Evolutionary conservation across 805 yeast species (phyloP).

Genomic region (Clavispora santaluciae): DNA sequence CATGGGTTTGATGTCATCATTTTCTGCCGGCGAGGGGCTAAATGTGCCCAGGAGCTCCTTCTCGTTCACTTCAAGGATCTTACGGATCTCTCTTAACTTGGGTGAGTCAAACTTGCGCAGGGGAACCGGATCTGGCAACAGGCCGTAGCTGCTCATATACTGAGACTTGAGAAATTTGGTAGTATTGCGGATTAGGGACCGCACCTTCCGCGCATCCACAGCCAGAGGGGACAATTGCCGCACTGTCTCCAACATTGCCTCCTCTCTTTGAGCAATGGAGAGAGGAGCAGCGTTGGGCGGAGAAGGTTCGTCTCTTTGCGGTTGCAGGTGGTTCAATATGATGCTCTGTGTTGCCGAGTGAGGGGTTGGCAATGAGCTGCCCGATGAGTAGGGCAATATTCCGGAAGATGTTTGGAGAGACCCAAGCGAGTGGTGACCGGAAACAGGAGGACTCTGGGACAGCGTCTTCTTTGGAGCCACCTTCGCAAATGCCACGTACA

Average conservation of each 20-base stretch:
- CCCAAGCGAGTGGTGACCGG: neutral
- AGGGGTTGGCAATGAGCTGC: neutral
- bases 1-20: constrained; percentile 27
- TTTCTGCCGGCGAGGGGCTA: constrained; percentile 1
- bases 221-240: constrained; percentile 4
- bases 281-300: neutral
- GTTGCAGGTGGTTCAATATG: too few relatives aligned
- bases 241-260: constrained; percentile 5
- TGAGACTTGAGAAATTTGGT: constrained; percentile 38
- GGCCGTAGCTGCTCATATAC: constrained; percentile 56
- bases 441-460: neutral
- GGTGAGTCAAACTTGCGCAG: constrained; percentile 82
- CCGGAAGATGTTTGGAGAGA: neutral
- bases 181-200: constrained; percentile 39
- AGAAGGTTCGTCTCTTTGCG: neutral
- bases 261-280: neutral
- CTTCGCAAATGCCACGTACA: constrained; percentile 82
- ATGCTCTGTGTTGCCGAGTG: neutral
- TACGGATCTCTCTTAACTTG: constrained; percentile 79
- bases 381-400: neutral
- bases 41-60: constrained; percentile 1
- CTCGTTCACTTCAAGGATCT: constrained; percentile 40
- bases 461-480: constrained; percentile 34
- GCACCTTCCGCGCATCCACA: constrained; percentile 32
- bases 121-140: constrained; percentile 68